phyloP scores from a whole-genome alignment of 257 asterid genomes.

The Nicotiana noctiflora region DNA sequence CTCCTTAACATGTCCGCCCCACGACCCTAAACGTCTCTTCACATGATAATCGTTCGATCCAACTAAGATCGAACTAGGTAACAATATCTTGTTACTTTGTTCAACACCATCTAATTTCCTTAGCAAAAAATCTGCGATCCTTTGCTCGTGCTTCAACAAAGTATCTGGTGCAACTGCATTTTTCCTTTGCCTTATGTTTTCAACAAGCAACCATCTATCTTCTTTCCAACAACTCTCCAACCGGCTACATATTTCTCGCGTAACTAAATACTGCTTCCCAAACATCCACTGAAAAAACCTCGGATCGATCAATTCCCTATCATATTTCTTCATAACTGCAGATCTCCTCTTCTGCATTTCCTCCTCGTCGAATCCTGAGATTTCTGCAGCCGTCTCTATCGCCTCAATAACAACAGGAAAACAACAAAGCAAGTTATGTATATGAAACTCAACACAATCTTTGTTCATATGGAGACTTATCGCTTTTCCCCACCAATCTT shows the following conservation, averaged over 20 bases:
- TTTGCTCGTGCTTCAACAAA: conserved; percentile 35
- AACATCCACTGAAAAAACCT: conserved; percentile 25
- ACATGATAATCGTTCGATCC: conserved; percentile 55
- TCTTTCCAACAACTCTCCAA: conserved; percentile 20
- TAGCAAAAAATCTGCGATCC: conserved; percentile 39
- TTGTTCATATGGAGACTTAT: conserved; percentile 56
- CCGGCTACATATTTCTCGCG: conserved; percentile 19
- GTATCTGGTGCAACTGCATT: conserved; percentile 1
- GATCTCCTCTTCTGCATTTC: conserved; percentile 52
- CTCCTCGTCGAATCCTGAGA: conserved; percentile 55
- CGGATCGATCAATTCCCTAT: conserved; percentile 33
- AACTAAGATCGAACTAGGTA: conserved; percentile 37
- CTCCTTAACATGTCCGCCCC: conserved; percentile 64
- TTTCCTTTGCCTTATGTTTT: conserved; percentile 8
- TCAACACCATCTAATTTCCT: conserved; percentile 38
- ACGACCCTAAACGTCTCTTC: conserved; percentile 55
- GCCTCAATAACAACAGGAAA: conserved; percentile 83
- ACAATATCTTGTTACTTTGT: conserved; percentile 17
- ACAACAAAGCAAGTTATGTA: conserved; percentile 66
- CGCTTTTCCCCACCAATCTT: conserved; percentile 79
- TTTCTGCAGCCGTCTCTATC: conserved; percentile 75
- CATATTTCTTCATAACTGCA: conserved; percentile 47
- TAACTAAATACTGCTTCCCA: conserved; percentile 26
- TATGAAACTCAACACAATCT: conserved; percentile 61
- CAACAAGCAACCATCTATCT: conserved; percentile 23